A percentile compares a stretch with the other conserved stretches of the same genome.
These are phyloP conservation scores for Podaxis carcinomalis DNA, from an alignment of 768 basidiomycete genomes.

Conservation along the genomic window DNA sequence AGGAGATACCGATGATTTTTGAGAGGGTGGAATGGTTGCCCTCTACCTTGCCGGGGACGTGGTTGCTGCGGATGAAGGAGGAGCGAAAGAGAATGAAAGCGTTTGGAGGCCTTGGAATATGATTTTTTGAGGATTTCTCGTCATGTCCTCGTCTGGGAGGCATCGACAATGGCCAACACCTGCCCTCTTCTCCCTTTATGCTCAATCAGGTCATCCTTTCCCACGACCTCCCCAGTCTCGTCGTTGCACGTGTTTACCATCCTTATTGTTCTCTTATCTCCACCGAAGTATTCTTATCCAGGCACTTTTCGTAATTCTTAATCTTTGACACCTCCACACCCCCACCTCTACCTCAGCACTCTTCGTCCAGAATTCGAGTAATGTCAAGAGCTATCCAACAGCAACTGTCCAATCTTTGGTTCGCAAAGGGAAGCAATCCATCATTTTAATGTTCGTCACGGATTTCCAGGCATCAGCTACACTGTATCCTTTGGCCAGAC, in stretches of 20 bases:
- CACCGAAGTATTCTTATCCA: background rate
- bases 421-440: too few species aligned
- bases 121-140: slow-evolving; percentile 16
- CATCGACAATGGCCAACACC: slow-evolving; percentile 4
- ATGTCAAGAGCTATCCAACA: too few species aligned
- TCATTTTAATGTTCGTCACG: too few species aligned
- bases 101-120: slow-evolving; percentile 82
- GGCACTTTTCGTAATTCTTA: background rate
- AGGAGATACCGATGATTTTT: slow-evolving; percentile 66
- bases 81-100: slow-evolving; percentile 85
- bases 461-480: too few species aligned
- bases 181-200: background rate
- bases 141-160: slow-evolving; percentile 6
- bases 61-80: slow-evolving; percentile 69
- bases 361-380: too few species aligned
- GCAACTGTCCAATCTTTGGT: too few species aligned
- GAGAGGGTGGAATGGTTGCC: slow-evolving; percentile 77
- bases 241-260: slow-evolving; percentile 4
- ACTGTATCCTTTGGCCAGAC: too few species aligned
- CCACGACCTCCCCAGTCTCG: background rate
- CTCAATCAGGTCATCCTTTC: slow-evolving; percentile 11
- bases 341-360: too few species aligned
- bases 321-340: too few species aligned
- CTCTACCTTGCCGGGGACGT: slow-evolving; percentile 72
- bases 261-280: slow-evolving; percentile 7